A percentile compares a stretch with the other conserved stretches of the same genome.
phyloP scores from a whole-genome alignment of 208 protist genomes.

The Acanthamoeba royreba region DNA sequence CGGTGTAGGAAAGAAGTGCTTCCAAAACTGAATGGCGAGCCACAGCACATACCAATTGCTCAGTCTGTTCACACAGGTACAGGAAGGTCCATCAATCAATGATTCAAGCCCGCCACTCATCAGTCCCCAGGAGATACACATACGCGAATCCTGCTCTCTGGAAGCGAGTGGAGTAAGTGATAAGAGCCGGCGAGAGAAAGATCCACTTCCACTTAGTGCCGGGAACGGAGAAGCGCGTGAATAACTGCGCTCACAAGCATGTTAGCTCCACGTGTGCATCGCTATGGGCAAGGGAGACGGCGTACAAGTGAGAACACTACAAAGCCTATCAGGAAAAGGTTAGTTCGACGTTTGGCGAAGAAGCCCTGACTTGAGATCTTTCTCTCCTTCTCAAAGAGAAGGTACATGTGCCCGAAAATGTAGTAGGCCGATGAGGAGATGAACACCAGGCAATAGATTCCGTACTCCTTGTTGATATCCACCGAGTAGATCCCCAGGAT shows the following conservation, averaged over 20 bases:
- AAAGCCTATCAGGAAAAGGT: not conserved
- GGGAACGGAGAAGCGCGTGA: not conserved
- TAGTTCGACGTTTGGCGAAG: not conserved
- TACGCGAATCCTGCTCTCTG: not conserved
- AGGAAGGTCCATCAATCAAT: too few species aligned
- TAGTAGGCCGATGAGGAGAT: not conserved
- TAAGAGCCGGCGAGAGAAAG: not conserved
- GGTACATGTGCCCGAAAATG: constrained; percentile 12
- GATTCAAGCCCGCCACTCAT: not conserved
- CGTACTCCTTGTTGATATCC: not conserved
- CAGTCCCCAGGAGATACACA: not conserved
- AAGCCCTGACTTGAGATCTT: not conserved
- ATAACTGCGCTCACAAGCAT: not conserved
- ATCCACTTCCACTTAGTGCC: constrained; percentile 14
- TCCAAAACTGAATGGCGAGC: not conserved
- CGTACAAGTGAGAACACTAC: not conserved
- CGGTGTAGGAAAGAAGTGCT: not conserved
- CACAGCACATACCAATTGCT: not conserved
- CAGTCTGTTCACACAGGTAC: not conserved
- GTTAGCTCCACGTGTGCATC: too few species aligned
- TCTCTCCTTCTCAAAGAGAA: constrained; percentile 2
- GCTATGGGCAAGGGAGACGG: not conserved
- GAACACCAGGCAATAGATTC: not conserved
- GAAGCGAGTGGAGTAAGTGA: not conserved
- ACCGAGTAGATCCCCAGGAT: not conserved